Conservation (phyloP, 179 eudicot genomes). For the Heliamphora pulchella region DNA sequence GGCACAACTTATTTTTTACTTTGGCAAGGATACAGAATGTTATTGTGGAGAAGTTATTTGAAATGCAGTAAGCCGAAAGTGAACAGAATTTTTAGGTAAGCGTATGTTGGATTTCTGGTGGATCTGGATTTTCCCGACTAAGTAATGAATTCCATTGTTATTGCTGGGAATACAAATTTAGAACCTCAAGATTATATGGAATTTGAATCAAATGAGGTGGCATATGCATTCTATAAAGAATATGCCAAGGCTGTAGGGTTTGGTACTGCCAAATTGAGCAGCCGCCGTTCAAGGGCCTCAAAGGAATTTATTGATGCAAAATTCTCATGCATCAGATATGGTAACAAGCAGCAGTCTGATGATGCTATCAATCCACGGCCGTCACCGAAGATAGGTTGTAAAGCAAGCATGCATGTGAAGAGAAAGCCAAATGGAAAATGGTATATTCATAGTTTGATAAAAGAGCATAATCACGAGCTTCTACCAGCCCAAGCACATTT, state of each 20-base stretch:
- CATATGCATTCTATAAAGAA: conserved; percentile 82
- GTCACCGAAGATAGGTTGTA: conserved; percentile 51
- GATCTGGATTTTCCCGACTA: background rate
- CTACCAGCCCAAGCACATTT: conserved; percentile 47
- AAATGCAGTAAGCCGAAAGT: conserved; percentile 12
- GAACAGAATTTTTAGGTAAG: conserved; percentile 4
- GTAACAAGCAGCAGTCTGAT: conserved; percentile 68
- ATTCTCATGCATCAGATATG: conserved; percentile 92
- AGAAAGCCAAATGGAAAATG: conserved; percentile 48
- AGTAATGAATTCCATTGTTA: conserved; percentile 16
- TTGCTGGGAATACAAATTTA: conserved; percentile 7
- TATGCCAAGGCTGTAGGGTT: conserved; percentile 91
- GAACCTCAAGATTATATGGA: conserved; percentile 79
- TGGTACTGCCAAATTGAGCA: conserved; percentile 83
- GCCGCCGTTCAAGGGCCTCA: conserved; percentile 88
- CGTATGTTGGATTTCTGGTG: background rate
- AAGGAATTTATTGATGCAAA: conserved; percentile 93
- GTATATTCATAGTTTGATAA: conserved; percentile 42
- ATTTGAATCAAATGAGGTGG: conserved; percentile 85
- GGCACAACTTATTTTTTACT: background rate
- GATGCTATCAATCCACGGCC: conserved; percentile 46
- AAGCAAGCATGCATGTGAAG: conserved; percentile 58
- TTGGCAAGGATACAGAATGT: background rate
- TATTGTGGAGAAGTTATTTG: background rate
- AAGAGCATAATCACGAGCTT: conserved; percentile 55